Evolutionary conservation across 176 grass and related monocot species (phyloP).

Genomic region (Poa annua): DNA sequence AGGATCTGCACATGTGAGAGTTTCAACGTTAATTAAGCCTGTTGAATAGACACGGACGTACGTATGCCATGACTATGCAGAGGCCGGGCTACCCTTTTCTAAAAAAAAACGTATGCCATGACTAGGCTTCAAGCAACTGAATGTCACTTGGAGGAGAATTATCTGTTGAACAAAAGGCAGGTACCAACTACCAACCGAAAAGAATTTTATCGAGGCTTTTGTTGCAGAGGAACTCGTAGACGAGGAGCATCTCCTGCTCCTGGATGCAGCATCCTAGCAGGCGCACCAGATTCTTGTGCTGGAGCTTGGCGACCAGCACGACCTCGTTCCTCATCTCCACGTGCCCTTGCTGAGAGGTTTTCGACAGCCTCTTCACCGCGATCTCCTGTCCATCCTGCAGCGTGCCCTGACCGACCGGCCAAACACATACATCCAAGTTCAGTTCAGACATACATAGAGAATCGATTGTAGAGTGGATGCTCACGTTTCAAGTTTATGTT

Average conservation of each 20-base stretch:
- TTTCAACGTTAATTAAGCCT: too few relatives aligned
- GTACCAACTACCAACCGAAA: not conserved
- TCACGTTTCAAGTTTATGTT: not conserved
- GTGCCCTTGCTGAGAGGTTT: constrained; percentile 47
- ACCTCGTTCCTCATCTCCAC: constrained; percentile 60
- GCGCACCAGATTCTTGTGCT: constrained; percentile 63
- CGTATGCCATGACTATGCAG: too few relatives aligned
- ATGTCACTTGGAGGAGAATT: too few relatives aligned
- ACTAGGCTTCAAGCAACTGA: too few relatives aligned
- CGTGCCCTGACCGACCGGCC: constrained; percentile 38
- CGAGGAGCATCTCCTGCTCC: constrained; percentile 53
- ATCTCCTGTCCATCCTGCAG: constrained; percentile 47
- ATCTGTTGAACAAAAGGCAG: too few relatives aligned
- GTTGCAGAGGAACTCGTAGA: constrained; percentile 12
- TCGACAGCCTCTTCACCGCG: constrained; percentile 62
- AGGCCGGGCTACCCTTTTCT: too few relatives aligned
- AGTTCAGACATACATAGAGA: not conserved
- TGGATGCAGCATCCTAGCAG: constrained; percentile 58
- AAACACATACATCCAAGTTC: not conserved
- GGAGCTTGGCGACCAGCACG: constrained; percentile 53
- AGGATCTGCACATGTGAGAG: constrained; percentile 44
- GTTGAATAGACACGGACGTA: too few relatives aligned
- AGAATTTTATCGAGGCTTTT: constrained; percentile 13
- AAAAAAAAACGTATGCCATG: too few relatives aligned
- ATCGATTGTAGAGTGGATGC: not conserved